These are phyloP conservation scores for Phanerochaete carnosa DNA, from an alignment of 768 basidiomycete genomes.

Conservation along the genomic window DNA sequence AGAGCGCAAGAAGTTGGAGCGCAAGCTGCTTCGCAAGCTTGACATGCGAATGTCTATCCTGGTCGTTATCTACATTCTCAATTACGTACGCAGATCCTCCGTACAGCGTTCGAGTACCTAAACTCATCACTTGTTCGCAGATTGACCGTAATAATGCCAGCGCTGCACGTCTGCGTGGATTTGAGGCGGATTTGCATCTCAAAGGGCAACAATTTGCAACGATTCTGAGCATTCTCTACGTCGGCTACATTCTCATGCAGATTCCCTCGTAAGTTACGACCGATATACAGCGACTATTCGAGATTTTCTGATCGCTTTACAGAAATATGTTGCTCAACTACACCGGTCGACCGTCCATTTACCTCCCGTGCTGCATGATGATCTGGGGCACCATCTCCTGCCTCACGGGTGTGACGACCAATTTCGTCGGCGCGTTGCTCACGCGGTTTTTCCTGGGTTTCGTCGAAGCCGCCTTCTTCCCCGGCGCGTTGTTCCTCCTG, in stretches of 20 bases:
- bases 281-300: background rate
- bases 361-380: constrained; percentile 64
- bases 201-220: constrained; percentile 63
- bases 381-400: constrained; percentile 59
- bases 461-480: constrained; percentile 60
- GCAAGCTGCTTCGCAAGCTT: constrained; percentile 40
- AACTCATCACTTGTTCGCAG: constrained; percentile 26
- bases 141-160: constrained; percentile 77
- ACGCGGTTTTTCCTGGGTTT: constrained; percentile 75
- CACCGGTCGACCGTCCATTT: constrained; percentile 66
- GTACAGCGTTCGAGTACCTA: background rate
- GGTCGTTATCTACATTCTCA: constrained; percentile 44
- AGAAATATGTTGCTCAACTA: constrained; percentile 72
- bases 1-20: constrained; percentile 37
- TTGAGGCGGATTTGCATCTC: constrained; percentile 64
- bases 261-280: constrained; percentile 59
- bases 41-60: constrained; percentile 42
- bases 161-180: constrained; percentile 69
- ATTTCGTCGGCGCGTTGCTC: constrained; percentile 58
- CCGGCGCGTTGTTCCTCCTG: constrained; percentile 60
- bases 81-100: constrained; percentile 34
- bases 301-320: background rate
- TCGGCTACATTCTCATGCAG: constrained; percentile 79
- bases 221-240: constrained; percentile 62
- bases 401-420: constrained; percentile 34